phyloP scores from a whole-genome alignment of 2,329 filamentous ascomycete species.

The Proliferodiscus dingleyae region DNA sequence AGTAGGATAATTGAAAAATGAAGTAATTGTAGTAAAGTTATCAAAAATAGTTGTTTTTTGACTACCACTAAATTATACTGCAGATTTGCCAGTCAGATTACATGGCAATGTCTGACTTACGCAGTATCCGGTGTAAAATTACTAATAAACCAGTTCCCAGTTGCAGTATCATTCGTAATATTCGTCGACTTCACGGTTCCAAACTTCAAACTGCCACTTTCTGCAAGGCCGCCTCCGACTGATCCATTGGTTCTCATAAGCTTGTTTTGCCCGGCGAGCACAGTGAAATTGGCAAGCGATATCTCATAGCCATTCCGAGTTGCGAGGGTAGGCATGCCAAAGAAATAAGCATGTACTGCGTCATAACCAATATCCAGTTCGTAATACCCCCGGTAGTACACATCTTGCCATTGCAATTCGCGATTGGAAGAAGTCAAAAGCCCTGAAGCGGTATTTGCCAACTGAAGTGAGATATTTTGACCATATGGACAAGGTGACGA shows the following conservation, averaged over 20 bases:
- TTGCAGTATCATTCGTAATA: conserved; percentile 20
- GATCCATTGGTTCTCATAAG: conserved; percentile 35
- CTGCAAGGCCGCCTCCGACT: conserved; percentile 36
- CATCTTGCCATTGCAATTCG: conserved; percentile 68
- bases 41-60: too few species aligned
- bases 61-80: too few species aligned
- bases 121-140: conserved; percentile 5
- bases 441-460: conserved; percentile 44
- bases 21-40: too few species aligned
- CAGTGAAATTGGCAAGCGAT: conserved; percentile 65
- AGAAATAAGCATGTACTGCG: conserved; percentile 58
- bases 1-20: too few species aligned
- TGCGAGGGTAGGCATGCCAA: conserved; percentile 56
- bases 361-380: conserved; percentile 55
- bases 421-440: conserved; percentile 47
- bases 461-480: conserved; percentile 49
- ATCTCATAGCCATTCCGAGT: conserved; percentile 60
- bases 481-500: conserved; percentile 55
- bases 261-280: conserved; percentile 55
- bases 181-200: conserved; percentile 15
- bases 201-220: conserved; percentile 50
- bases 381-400: conserved; percentile 71
- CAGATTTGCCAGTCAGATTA: too few species aligned
- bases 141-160: conserved; percentile 14
- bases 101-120: neutral